These are phyloP conservation scores for Elaphomyces granulatus DNA, from an alignment of 495 filamentous ascomycete species.

Conservation along the genomic window DNA sequence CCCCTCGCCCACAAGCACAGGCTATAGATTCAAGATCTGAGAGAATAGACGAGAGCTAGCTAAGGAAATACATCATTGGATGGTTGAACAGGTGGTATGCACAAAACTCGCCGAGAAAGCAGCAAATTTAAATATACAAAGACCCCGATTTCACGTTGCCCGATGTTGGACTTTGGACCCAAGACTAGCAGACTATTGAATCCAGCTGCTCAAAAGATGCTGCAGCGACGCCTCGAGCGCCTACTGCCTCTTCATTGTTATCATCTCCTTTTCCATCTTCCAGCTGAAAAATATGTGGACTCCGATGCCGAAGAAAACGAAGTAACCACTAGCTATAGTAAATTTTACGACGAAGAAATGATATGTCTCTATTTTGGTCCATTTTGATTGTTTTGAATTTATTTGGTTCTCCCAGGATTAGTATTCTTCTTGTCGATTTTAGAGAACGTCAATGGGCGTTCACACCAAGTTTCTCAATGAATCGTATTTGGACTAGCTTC, in stretches of 20 bases:
- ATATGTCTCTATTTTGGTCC: too few relatives aligned
- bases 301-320: constrained; percentile 33
- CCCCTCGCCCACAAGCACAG: constrained; percentile 34
- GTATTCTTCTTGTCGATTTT: too few relatives aligned
- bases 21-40: constrained; percentile 72
- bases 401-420: too few relatives aligned
- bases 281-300: constrained; percentile 42
- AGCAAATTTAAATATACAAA: constrained; percentile 33
- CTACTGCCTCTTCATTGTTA: constrained; percentile 24
- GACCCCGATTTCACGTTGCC: constrained; percentile 53
- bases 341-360: too few relatives aligned
- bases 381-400: too few relatives aligned
- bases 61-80: constrained; percentile 76
- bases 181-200: constrained; percentile 31
- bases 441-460: too few relatives aligned
- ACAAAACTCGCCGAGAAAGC: constrained; percentile 47
- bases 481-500: too few relatives aligned
- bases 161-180: constrained; percentile 37
- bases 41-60: constrained; percentile 58
- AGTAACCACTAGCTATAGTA: too few relatives aligned
- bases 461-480: too few relatives aligned
- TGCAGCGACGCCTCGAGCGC: constrained; percentile 37
- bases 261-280: too few relatives aligned
- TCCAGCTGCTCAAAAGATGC: constrained; percentile 69
- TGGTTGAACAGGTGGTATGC: constrained; percentile 76